Evolutionary conservation across 2,329 filamentous ascomycete species (phyloP).

Genomic region (Stachybotrys elegans): DNA sequence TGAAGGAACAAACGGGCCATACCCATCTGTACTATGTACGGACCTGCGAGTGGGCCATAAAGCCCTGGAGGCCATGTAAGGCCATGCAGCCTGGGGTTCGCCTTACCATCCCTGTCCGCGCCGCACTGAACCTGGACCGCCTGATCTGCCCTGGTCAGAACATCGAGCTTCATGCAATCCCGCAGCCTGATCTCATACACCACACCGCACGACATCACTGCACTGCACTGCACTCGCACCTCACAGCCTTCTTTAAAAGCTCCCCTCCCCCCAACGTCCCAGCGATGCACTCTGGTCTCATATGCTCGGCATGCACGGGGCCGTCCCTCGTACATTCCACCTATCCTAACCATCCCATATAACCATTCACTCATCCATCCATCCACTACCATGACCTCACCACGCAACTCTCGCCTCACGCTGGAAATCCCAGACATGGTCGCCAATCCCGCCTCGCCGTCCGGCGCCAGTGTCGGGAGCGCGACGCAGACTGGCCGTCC

Average conservation of each 20-base stretch:
- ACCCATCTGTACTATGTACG: too few species aligned
- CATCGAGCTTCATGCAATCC: too few species aligned
- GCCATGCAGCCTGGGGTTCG: too few species aligned
- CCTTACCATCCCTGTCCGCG: too few species aligned
- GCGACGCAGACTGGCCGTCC: conserved; percentile 42
- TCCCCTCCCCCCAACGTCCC: neutral
- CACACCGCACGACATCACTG: neutral
- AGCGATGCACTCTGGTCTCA: neutral
- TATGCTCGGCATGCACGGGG: neutral
- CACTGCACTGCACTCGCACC: too few species aligned
- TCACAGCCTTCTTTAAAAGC: neutral
- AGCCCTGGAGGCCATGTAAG: too few species aligned
- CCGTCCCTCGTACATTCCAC: neutral
- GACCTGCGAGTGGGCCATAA: too few species aligned
- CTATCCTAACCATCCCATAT: neutral
- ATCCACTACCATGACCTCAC: neutral
- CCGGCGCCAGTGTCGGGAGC: conserved; percentile 21
- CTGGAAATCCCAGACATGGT: conserved; percentile 6
- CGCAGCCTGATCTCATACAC: too few species aligned
- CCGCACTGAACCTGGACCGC: too few species aligned
- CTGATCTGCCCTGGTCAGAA: too few species aligned
- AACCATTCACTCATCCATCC: neutral
- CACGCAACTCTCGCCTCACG: conserved; percentile 9
- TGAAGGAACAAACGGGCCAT: too few species aligned
- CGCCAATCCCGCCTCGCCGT: conserved; percentile 20